Conservation (phyloP, 331 rosid species). For the Pyrus hybrid region DNA sequence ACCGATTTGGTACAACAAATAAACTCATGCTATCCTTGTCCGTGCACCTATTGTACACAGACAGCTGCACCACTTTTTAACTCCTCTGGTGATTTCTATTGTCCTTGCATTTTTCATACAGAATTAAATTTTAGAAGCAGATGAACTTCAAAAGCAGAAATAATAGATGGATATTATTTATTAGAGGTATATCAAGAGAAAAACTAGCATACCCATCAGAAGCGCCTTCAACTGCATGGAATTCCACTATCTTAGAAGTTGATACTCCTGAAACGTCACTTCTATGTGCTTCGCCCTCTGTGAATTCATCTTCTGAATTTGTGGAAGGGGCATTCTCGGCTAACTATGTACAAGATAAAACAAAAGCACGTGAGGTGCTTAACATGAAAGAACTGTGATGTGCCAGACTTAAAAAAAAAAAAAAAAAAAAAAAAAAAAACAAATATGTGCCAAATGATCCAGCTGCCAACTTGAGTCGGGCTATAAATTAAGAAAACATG, state of each 20-base stretch:
- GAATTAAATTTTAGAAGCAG: not conserved
- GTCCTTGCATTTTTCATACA: not conserved
- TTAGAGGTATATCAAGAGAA: not conserved
- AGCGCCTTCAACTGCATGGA: conserved; percentile 20
- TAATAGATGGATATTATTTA: not conserved
- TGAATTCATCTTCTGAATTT: conserved; percentile 21
- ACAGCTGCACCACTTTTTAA: not conserved
- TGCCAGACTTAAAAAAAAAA: not conserved
- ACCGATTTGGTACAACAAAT: not conserved
- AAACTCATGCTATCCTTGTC: not conserved
- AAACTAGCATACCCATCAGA: conserved; percentile 31
- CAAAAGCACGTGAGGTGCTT: not conserved
- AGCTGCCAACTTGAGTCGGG: not conserved
- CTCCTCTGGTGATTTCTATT: not conserved
- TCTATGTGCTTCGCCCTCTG: conserved; percentile 2
- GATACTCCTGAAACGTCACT: conserved; percentile 22
- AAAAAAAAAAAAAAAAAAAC: too few species aligned
- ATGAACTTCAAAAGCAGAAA: not conserved
- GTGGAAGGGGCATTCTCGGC: conserved; percentile 21
- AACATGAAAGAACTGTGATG: not conserved
- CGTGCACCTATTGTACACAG: not conserved
- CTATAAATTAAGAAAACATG: not conserved
- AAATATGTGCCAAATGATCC: too few species aligned
- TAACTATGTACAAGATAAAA: conserved; percentile 27
- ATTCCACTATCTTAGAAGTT: conserved; percentile 12